Evolutionary conservation across 2,329 filamentous ascomycete genomes (phyloP), one percentile per base, ranked within the genome.

Genomic region (Basipetospora chlamydospora): DNA sequence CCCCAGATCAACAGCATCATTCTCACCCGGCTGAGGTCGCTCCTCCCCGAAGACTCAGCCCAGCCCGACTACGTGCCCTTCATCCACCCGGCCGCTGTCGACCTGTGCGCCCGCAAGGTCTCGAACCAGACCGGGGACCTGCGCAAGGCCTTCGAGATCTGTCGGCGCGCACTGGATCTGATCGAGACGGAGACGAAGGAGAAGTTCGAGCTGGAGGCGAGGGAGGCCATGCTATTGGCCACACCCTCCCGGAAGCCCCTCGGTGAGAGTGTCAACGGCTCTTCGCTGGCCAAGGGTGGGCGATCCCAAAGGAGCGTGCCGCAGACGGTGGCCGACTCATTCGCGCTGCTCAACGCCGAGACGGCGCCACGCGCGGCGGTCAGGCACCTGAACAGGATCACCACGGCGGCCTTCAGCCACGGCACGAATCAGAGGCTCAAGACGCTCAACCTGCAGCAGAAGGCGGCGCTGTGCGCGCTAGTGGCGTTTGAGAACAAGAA

Each of bases 101-200:
- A 92, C 49, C 77, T 98, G 30, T 93, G 88, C 54, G 81, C 90
- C 6, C 84, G 90, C 54, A 98, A 96, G 55, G 84, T 98, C 12
- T 81, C 90, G 4, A 85, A 81, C 37, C 88, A 96, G 54, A 94
- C 85, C 0, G 90, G 90, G 29, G 90, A 98, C 55, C 59, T 98
- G 33, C 82, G 90, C 42, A 94, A 93, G 56, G 88, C 87, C 0
- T 95, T 96, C 49, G 88, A 95, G 55, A 84, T 98, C 41, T 86
- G 88, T 55, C 80, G 85, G 32, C 76, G 85, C 37, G 85, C 87
- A 3, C 76, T 98, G 39, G 88, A 96, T 54, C 61, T 94, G 16
- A 76, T 95, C 33, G 90, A 96, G 57, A 66, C 73, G 36, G 88
- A 96, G 56, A 88, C 82, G 1, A 74, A 76, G 40, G 67, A 76